Evolutionary conservation across 2,329 filamentous ascomycete species (phyloP).

Genomic region (Diaporthe citriasiana): DNA sequence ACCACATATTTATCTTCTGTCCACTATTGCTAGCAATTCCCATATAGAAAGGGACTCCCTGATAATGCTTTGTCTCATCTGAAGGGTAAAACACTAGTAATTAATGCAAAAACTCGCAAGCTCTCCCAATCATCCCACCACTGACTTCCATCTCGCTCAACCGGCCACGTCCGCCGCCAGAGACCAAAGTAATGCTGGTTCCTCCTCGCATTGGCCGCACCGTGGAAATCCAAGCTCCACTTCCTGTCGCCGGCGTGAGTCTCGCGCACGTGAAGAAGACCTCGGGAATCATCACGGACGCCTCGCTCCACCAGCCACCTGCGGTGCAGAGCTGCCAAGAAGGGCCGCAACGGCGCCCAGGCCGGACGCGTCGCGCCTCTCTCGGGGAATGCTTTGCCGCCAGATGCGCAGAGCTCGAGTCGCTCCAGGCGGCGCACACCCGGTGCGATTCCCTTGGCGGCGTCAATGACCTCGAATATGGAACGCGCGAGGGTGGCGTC

Average conservation of each 20-base stretch:
- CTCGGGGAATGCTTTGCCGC: background rate
- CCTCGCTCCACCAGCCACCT: slow-evolving; percentile 36
- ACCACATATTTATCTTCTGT: too few species aligned
- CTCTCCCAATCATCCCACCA: slow-evolving; percentile 31
- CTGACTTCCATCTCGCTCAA: slow-evolving; percentile 15
- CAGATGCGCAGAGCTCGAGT: slow-evolving; percentile 10
- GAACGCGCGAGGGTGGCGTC: slow-evolving; percentile 36
- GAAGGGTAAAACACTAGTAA: too few species aligned
- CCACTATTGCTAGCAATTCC: too few species aligned
- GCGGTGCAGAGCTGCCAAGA: slow-evolving; percentile 20
- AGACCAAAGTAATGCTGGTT: slow-evolving; percentile 6
- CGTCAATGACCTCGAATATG: slow-evolving; percentile 39
- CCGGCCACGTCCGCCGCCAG: slow-evolving; percentile 30
- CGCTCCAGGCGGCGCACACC: slow-evolving; percentile 30
- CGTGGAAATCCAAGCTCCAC: background rate
- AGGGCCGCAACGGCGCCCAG: background rate
- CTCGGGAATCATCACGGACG: slow-evolving; percentile 36
- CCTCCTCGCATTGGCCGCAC: background rate
- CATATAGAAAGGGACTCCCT: too few species aligned
- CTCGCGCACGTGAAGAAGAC: slow-evolving; percentile 38
- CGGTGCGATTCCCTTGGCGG: slow-evolving; percentile 2
- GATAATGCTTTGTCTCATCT: too few species aligned
- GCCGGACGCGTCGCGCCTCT: too few species aligned
- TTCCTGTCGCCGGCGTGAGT: background rate
- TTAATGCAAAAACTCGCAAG: too few species aligned